Percentiles rank a stretch among this genome's conserved stretches.
These are phyloP conservation scores for Aeschynomene evenia DNA, from an alignment of 306 rosid genomes.

Conservation along the genomic window DNA sequence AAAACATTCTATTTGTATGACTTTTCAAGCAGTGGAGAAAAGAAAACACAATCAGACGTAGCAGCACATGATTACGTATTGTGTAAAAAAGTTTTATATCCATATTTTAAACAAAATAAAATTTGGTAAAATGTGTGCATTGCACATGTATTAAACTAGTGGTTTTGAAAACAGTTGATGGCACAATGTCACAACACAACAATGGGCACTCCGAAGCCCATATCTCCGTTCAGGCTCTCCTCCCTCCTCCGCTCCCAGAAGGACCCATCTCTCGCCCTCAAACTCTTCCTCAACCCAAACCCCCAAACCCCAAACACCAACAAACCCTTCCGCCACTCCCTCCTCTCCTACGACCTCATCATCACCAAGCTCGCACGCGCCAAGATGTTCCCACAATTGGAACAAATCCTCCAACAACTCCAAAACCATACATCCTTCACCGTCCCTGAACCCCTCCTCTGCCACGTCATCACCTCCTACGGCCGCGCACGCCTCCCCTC, in stretches of 20 bases:
- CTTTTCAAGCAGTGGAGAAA: too few species aligned
- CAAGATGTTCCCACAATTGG: conserved; percentile 73
- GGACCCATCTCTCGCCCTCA: conserved; percentile 59
- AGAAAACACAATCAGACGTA: too few species aligned
- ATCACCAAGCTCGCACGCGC: conserved; percentile 78
- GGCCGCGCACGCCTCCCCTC: conserved; percentile 62
- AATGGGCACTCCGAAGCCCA: conserved; percentile 46
- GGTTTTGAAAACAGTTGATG: too few species aligned
- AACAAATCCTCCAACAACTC: conserved; percentile 57
- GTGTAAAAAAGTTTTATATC: too few species aligned
- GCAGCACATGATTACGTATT: too few species aligned
- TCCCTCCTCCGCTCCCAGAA: conserved; percentile 66
- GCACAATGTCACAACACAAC: not conserved
- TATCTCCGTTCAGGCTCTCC: conserved; percentile 72
- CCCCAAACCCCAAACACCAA: conserved; percentile 48
- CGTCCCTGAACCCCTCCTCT: conserved; percentile 60
- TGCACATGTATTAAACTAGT: too few species aligned
- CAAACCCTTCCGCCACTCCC: conserved; percentile 47
- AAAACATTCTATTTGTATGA: too few species aligned
- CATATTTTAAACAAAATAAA: too few species aligned
- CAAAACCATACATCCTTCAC: conserved; percentile 47
- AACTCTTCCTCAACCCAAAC: conserved; percentile 68
- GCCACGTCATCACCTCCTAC: conserved; percentile 69
- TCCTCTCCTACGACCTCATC: conserved; percentile 71
- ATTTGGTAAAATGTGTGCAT: too few species aligned